Conservation (phyloP, 495 filamentous ascomycete species). For the Tuber microsphaerosporum region DNA sequence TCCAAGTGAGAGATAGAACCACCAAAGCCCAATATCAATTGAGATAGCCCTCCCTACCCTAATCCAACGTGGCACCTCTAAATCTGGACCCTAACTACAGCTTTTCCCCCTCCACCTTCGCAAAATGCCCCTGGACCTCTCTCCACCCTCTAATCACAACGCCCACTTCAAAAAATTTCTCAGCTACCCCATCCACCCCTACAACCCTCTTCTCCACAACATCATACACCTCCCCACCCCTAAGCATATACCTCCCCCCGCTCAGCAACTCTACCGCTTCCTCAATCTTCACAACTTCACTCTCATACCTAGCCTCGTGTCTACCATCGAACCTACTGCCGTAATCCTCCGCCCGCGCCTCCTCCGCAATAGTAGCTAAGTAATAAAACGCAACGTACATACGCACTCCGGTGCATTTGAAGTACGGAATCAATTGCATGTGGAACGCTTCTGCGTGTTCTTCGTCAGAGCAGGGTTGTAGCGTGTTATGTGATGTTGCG, state of each 20-base stretch:
- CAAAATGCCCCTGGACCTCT: background rate
- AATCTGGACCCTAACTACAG: background rate
- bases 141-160: background rate
- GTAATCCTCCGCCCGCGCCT: conserved; percentile 20
- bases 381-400: conserved; percentile 31
- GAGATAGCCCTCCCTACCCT: background rate
- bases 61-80: background rate
- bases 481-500: conserved; percentile 22
- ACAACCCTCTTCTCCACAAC: background rate
- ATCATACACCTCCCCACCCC: background rate
- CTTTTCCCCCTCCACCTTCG: background rate
- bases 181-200: background rate
- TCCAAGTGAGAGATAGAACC: background rate
- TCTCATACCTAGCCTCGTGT: conserved; percentile 29
- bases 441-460: conserved; percentile 36
- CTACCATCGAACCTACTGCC: conserved; percentile 28
- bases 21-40: background rate
- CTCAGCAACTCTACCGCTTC: conserved; percentile 31
- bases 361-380: conserved; percentile 11
- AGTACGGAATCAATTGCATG: conserved; percentile 19
- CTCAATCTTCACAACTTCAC: conserved; percentile 19
- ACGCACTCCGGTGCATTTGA: conserved; percentile 1
- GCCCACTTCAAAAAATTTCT: background rate
- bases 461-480: conserved; percentile 11
- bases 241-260: conserved; percentile 1